Evolutionary conservation across 1,284 basidiomycete genomes (phyloP).

Genomic region (Tetrapyrgos nigripes): DNA sequence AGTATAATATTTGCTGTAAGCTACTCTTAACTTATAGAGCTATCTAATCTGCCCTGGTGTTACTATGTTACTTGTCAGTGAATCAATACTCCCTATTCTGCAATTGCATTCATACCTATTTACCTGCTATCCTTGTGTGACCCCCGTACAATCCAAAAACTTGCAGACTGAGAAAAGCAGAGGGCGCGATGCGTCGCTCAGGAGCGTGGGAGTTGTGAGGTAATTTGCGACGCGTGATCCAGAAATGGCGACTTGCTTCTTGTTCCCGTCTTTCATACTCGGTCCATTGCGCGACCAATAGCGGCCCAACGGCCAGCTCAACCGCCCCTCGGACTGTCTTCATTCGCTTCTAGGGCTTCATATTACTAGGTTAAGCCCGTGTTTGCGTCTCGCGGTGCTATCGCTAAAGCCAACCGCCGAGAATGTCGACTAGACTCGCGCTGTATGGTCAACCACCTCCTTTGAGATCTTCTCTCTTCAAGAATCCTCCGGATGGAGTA

Average conservation of each 20-base stretch:
- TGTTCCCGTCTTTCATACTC: neutral
- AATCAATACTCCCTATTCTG: too few relatives aligned
- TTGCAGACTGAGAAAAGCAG: too few relatives aligned
- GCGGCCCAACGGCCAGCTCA: neutral
- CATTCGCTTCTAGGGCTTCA: neutral
- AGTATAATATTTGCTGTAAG: too few relatives aligned
- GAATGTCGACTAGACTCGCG: constrained; percentile 1
- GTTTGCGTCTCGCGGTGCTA: neutral
- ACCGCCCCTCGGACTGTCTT: neutral
- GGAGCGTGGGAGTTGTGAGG: neutral
- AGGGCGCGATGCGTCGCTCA: too few relatives aligned
- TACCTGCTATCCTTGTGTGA: too few relatives aligned
- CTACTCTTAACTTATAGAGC: too few relatives aligned
- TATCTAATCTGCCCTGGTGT: too few relatives aligned
- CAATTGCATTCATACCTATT: too few relatives aligned
- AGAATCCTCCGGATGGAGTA: constrained; percentile 63
- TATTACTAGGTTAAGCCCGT: neutral
- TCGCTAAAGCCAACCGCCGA: neutral
- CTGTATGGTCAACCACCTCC: constrained; percentile 35
- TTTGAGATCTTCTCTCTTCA: constrained; percentile 63
- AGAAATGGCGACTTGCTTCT: neutral
- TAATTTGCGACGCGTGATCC: neutral
- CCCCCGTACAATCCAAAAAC: too few relatives aligned
- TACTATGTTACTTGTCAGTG: too few relatives aligned
- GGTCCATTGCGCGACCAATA: neutral